A percentile compares a stretch with the other conserved stretches of the same genome.
Evolutionary conservation across 768 basidiomycete genomes (phyloP).

Genomic region (Fistulinella prunicolor): DNA sequence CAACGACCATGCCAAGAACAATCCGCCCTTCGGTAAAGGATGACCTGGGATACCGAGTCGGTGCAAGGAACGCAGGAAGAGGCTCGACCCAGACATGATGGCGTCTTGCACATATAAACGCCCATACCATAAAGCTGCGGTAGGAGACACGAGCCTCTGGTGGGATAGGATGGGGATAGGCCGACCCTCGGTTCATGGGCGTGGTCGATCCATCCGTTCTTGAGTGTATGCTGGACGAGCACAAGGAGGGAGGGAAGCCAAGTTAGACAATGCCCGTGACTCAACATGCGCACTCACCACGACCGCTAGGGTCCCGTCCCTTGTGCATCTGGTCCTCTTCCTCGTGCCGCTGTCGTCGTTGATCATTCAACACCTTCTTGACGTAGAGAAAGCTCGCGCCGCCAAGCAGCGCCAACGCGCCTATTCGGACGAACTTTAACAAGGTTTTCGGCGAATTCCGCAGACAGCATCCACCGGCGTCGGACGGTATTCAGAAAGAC

Average conservation of each 20-base stretch:
- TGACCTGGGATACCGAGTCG: no score
- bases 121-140: no score
- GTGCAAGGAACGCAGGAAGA: no score
- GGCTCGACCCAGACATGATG: no score
- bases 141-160: neutral
- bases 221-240: conserved; percentile 1
- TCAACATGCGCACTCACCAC: conserved; percentile 1
- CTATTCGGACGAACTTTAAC: conserved; percentile 24
- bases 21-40: no score
- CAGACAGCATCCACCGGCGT: no score
- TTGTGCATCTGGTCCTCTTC: conserved; percentile 12
- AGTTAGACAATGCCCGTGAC: conserved; percentile 10
- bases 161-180: neutral
- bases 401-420: conserved; percentile 26
- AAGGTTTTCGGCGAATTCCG: neutral
- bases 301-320: conserved; percentile 3
- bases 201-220: conserved; percentile 6
- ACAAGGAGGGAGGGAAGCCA: neutral
- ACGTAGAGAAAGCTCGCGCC: conserved; percentile 32
- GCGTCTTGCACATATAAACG: no score
- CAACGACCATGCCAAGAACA: no score
- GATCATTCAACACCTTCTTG: conserved; percentile 26
- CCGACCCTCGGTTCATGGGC: conserved; percentile 2
- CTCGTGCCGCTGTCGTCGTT: conserved; percentile 22
- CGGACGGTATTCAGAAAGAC: no score